Percentiles rank a stretch among this genome's conserved stretches.
These are phyloP conservation scores for Ganoderma sinense DNA, from an alignment of 1,284 basidiomycete species.

Conservation along the genomic window DNA sequence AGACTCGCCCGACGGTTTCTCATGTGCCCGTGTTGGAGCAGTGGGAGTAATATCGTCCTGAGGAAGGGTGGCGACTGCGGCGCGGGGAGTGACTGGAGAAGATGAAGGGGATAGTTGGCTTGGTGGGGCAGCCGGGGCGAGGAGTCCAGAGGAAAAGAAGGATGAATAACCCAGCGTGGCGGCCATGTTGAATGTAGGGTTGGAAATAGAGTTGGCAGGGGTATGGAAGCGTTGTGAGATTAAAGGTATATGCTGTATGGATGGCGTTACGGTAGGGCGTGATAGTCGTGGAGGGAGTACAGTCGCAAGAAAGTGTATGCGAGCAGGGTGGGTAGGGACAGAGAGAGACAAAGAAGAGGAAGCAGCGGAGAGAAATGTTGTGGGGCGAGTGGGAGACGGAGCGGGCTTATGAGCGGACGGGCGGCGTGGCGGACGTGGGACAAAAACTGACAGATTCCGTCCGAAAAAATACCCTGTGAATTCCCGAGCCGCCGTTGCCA, in stretches of 20 bases:
- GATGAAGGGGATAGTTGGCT: slow-evolving; percentile 39
- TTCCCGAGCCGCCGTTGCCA: slow-evolving; percentile 20
- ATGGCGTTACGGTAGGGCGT: slow-evolving; percentile 18
- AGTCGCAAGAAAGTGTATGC: neutral
- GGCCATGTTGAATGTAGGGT: slow-evolving; percentile 38
- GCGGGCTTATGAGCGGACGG: slow-evolving; percentile 9
- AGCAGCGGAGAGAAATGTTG: neutral
- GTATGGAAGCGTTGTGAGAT: slow-evolving; percentile 5
- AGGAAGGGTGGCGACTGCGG: slow-evolving; percentile 31
- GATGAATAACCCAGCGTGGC: slow-evolving; percentile 54
- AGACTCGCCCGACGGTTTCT: slow-evolving; percentile 18
- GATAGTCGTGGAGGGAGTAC: slow-evolving; percentile 22
- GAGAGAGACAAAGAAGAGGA: neutral
- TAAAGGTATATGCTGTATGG: slow-evolving; percentile 3
- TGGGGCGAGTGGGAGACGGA: neutral
- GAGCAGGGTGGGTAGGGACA: neutral
- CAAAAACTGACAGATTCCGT: neutral
- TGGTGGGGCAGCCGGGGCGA: slow-evolving; percentile 45
- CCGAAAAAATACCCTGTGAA: slow-evolving; percentile 16
- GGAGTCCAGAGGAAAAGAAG: slow-evolving; percentile 68
- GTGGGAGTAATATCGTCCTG: slow-evolving; percentile 48
- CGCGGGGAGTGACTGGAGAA: slow-evolving; percentile 44
- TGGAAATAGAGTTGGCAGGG: neutral
- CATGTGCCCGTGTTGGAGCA: slow-evolving; percentile 23
- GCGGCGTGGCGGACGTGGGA: slow-evolving; percentile 6